Conservation (phyloP, 345 rosid genomes). For the Anastatica hierochuntica region DNA sequence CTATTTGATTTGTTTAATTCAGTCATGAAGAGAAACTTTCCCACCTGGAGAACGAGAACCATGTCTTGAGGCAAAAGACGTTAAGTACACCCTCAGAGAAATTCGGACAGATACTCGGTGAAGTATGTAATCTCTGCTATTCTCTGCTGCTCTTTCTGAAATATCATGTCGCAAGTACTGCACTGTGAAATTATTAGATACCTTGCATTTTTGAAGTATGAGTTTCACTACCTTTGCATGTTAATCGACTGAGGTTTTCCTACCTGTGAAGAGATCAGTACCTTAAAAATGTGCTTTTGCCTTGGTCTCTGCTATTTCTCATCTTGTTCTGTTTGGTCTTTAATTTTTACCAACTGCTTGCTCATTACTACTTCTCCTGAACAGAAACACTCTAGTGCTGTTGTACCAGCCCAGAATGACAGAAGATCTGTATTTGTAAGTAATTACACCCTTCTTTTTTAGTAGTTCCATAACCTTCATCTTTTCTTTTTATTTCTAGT, state of each 20-base stretch:
- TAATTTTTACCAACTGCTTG: constrained; percentile 3
- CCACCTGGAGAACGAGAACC: constrained; percentile 77
- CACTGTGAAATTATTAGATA: constrained; percentile 3
- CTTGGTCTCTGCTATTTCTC: too few relatives aligned
- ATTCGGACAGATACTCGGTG: constrained; percentile 42
- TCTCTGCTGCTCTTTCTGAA: constrained; percentile 9
- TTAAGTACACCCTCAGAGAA: constrained; percentile 44
- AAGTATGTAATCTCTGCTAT: constrained; percentile 44
- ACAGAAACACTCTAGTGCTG: constrained; percentile 54
- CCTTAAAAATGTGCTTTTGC: too few relatives aligned
- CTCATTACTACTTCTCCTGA: constrained; percentile 2
- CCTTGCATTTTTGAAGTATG: neutral
- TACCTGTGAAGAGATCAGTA: too few relatives aligned
- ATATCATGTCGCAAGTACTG: constrained; percentile 8
- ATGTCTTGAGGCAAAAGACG: constrained; percentile 67
- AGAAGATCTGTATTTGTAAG: constrained; percentile 65
- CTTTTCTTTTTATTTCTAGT: neutral
- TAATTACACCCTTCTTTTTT: constrained; percentile 5
- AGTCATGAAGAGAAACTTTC: constrained; percentile 76
- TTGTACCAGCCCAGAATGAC: constrained; percentile 38
- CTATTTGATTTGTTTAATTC: constrained; percentile 4
- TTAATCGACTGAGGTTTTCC: neutral
- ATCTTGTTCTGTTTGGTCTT: constrained; percentile 4
- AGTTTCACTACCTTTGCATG: neutral
- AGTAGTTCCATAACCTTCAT: constrained; percentile 1